Base-by-base conservation (phyloP, 768 basidiomycete species). In the Rubroboletus pulcherrimus region DNA sequence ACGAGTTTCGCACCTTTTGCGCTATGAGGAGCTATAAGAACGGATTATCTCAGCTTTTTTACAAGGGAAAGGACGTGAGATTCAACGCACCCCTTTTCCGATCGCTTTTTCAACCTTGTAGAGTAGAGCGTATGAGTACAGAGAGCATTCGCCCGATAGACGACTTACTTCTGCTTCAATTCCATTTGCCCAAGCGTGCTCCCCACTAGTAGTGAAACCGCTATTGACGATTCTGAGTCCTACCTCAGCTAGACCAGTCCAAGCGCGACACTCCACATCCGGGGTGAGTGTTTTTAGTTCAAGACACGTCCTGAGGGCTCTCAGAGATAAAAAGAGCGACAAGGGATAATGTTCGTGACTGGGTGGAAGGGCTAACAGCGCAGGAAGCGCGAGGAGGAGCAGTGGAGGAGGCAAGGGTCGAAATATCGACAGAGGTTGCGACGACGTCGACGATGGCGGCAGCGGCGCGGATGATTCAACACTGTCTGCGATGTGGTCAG, bases 241-340 rank as follows among this genome's bases (percentile, higher is more conserved):
- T 2, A 88, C 62, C 67, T 91, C 89, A 0, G 83, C 88, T 0
- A 91, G 60, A 10, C 80, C 79, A 1, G 83, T 83, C 82, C 85
- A 89, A 1, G 87, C 87, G 8, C 83, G 74, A 64, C 87, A 90
- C 62, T 90, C 88, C 9, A 84, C 66, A 49, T 80, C 78, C 6
- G 78, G 77, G 6, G 82, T 78, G 1, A 90, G 73, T 12, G 76
- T 74, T 3, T 75, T 72, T 0, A 83, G 59, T 0, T 71, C 60
- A 12, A 89, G 74, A 66, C 85, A 87, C 59, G 75, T 78, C 42
- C 80, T 71, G 10, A 90, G 64, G 0, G 89, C 81, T 43, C 75
- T 66, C 2, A 83, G 65, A 0, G 88, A 84, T 5, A 88, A 61
- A 24, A 73, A 75, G 1, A 89, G 74, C 0, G 87, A 83, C 7